Evolutionary conservation across 441 rosid genomes (phyloP).

Genomic region (Gossypium trilobum): DNA sequence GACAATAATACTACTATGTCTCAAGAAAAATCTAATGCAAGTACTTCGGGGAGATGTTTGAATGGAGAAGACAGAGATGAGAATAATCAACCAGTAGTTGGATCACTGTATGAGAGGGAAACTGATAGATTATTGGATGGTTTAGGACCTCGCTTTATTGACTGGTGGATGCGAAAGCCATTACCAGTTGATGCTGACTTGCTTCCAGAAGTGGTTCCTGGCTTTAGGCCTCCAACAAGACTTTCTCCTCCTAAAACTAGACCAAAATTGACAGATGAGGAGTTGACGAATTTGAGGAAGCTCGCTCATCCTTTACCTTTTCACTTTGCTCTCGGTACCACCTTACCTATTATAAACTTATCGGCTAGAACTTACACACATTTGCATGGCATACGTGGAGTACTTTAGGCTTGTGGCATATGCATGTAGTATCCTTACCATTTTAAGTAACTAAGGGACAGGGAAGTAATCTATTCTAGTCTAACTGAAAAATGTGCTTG

Average conservation of each 20-base stretch:
- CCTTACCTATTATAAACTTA: conserved; percentile 9
- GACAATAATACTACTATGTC: conserved; percentile 2
- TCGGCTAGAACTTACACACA: background rate
- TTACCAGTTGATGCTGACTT: conserved; percentile 79
- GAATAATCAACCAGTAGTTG: background rate
- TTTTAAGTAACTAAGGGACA: background rate
- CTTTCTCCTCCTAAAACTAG: conserved; percentile 50
- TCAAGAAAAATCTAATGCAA: background rate
- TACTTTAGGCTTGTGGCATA: background rate
- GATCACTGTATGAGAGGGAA: conserved; percentile 68
- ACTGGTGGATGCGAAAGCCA: conserved; percentile 93
- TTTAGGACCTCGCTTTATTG: conserved; percentile 71
- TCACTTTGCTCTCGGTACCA: conserved; percentile 78
- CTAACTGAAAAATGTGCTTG: background rate
- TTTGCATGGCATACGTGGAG: background rate
- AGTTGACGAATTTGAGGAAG: conserved; percentile 64
- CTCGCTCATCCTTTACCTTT: conserved; percentile 64
- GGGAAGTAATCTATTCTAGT: background rate
- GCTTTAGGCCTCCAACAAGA: conserved; percentile 59
- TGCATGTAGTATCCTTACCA: background rate
- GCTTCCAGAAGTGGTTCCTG: conserved; percentile 58
- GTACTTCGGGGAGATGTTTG: conserved; percentile 1
- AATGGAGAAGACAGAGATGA: conserved; percentile 14
- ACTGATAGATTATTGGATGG: conserved; percentile 74
- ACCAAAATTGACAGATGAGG: conserved; percentile 45